Percentiles rank a stretch among this genome's conserved stretches.
These are phyloP conservation scores for Mortierella sp. DNA, from an alignment of 371 early-diverging fungal species.

Conservation along the genomic window DNA sequence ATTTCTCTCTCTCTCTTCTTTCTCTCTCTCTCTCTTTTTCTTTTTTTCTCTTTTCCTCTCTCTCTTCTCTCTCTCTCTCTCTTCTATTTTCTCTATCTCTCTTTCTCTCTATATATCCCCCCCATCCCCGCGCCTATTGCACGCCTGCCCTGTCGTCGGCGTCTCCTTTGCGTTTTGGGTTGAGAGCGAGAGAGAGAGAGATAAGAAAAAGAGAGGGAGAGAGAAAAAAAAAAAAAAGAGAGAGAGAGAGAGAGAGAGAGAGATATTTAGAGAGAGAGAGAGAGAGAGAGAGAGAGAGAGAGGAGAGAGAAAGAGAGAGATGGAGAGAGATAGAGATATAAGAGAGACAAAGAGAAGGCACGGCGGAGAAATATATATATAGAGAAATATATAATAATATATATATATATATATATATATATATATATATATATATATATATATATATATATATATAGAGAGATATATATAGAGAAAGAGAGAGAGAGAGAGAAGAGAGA, in stretches of 20 bases:
- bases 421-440: too few relatives aligned
- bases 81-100: neutral
- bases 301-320: slow-evolving; percentile 1
- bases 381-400: too few relatives aligned
- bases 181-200: neutral
- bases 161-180: neutral
- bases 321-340: neutral
- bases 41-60: neutral
- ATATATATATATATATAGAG: too few relatives aligned
- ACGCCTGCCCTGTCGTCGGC: neutral
- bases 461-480: too few relatives aligned
- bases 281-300: too few relatives aligned
- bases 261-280: neutral
- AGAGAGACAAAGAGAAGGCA: too few relatives aligned
- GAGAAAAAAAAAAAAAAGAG: too few relatives aligned
- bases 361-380: too few relatives aligned
- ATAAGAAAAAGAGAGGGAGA: neutral
- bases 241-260: too few relatives aligned
- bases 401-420: too few relatives aligned
- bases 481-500: too few relatives aligned
- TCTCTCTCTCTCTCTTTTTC: neutral
- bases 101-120: neutral
- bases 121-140: slow-evolving; percentile 1
- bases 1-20: too few relatives aligned
- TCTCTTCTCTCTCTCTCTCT: neutral